Evolutionary conservation across 2,329 filamentous ascomycete species (phyloP).

Genomic region (Didymella pomorum): DNA sequence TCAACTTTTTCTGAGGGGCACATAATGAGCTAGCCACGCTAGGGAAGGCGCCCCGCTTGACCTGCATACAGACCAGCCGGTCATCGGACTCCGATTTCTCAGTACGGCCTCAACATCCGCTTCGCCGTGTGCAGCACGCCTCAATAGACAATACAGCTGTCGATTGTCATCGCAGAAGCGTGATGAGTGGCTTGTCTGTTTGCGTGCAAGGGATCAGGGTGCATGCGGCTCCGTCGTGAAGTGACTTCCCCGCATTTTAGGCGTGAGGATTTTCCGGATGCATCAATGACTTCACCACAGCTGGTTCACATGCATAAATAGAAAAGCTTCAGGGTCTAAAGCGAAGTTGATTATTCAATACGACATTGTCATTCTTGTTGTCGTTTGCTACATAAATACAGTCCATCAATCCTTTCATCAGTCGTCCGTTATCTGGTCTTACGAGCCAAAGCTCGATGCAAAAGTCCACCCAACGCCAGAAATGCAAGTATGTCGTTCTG

Average conservation of each 20-base stretch:
- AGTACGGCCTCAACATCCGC: conserved; percentile 6
- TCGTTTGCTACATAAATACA: conserved; percentile 42
- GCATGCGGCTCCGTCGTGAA: conserved; percentile 11
- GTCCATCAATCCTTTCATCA: conserved; percentile 31
- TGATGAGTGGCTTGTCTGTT: conserved; percentile 13
- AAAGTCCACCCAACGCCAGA: conserved; percentile 37
- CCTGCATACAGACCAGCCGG: conserved; percentile 28
- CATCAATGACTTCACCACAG: conserved; percentile 19
- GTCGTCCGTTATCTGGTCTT: conserved; percentile 19
- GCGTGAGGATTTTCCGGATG: conserved; percentile 20
- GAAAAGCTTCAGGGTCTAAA: not conserved
- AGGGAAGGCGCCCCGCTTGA: conserved; percentile 28
- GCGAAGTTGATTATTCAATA: conserved; percentile 5
- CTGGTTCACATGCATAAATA: not conserved
- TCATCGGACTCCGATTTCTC: conserved; percentile 35
- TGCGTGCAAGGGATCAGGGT: conserved; percentile 3
- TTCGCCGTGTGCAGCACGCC: not conserved
- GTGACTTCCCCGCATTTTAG: conserved; percentile 14
- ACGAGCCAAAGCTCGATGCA: conserved; percentile 12
- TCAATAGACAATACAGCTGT: not conserved
- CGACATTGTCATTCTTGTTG: conserved; percentile 31
- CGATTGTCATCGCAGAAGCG: not conserved
- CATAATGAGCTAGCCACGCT: conserved; percentile 28
- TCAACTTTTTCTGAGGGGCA: conserved; percentile 39
- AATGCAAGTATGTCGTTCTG: conserved; percentile 38